Percentiles rank a stretch among this genome's conserved stretches.
Conservation (phyloP, 1,284 basidiomycete species). For the Pulchroboletus neoregius region DNA sequence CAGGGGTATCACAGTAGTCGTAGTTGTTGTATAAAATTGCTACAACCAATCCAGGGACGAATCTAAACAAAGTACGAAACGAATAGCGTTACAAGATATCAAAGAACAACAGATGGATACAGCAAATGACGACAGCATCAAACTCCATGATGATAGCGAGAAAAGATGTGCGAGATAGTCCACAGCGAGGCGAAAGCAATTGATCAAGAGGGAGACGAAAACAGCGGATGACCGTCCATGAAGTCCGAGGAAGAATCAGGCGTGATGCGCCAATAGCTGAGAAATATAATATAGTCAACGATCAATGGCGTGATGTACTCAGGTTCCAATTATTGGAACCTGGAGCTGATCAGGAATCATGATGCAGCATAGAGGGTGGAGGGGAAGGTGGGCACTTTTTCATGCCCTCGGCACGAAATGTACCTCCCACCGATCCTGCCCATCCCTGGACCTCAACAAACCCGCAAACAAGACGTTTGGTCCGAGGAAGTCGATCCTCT, state of each 20-base stretch:
- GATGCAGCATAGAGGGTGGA: constrained; percentile 1
- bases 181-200: constrained; percentile 7
- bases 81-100: background rate
- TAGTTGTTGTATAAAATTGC: constrained; percentile 4
- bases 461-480: constrained; percentile 30
- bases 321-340: constrained; percentile 21
- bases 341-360: constrained; percentile 10
- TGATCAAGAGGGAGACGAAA: background rate
- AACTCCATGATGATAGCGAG: constrained; percentile 16
- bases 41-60: constrained; percentile 4
- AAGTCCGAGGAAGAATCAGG: constrained; percentile 9
- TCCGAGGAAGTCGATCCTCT: constrained; percentile 35
- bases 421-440: constrained; percentile 28
- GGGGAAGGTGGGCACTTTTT: background rate
- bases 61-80: background rate
- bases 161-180: constrained; percentile 7
- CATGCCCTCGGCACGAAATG: constrained; percentile 19
- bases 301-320: background rate
- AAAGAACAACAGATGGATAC: constrained; percentile 16
- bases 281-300: constrained; percentile 16
- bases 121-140: constrained; percentile 7
- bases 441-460: constrained; percentile 22
- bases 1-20: background rate
- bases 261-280: constrained; percentile 17
- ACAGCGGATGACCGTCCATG: constrained; percentile 14